Percentiles rank a stretch among this genome's conserved stretches.
phyloP scores from a whole-genome alignment of 345 rosid species.

The Populus tremula region DNA sequence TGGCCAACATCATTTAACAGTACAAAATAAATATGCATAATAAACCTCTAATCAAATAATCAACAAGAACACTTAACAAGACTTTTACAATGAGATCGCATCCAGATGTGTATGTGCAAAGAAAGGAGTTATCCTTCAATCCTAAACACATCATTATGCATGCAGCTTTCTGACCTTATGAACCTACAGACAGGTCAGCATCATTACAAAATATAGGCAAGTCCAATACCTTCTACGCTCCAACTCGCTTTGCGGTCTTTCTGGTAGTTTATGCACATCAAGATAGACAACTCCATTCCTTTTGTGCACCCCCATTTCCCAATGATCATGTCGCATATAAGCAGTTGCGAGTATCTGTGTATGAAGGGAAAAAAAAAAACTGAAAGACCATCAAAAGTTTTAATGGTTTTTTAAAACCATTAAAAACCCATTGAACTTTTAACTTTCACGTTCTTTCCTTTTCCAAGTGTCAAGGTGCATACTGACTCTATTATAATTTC shows the following conservation, averaged over 20 bases:
- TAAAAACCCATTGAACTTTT: no score
- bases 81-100: neutral
- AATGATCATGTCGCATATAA: conserved; percentile 75
- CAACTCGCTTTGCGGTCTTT: conserved; percentile 74
- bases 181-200: neutral
- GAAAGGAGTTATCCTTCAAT: neutral
- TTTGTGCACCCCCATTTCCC: conserved; percentile 99
- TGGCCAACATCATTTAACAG: neutral
- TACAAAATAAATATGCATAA: neutral
- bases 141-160: neutral
- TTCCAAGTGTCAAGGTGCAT: no score
- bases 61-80: no score
- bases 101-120: neutral
- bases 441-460: no score
- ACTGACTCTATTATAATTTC: no score
- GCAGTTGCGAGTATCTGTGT: conserved; percentile 83
- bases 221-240: conserved; percentile 73
- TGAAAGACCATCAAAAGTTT: neutral
- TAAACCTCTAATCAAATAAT: neutral
- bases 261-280: conserved; percentile 92
- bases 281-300: conserved; percentile 91
- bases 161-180: conserved; percentile 2
- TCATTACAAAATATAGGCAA: neutral
- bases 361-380: conserved; percentile 8
- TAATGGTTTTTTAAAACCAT: neutral